Base-by-base conservation (phyloP, 2,329 filamentous ascomycete genomes). In the Fusarium sp. region DNA sequence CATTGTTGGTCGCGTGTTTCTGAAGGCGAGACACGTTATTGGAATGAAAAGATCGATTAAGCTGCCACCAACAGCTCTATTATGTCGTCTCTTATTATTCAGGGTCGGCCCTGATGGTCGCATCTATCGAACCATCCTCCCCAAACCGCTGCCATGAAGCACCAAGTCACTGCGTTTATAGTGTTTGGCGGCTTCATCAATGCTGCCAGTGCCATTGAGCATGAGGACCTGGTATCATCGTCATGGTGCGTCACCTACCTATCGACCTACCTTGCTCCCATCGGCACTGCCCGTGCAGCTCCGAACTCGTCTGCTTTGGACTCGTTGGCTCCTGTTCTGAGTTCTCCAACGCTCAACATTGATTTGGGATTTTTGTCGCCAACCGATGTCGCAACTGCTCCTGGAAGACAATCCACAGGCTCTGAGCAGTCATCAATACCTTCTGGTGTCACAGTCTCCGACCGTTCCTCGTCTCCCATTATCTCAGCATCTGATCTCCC, bases 241-340 rank as follows among this genome's bases (percentile, higher is more conserved):
- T 63, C 60, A 9, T 52, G 40, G 42, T 63, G 60, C 29, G 35
- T 50, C 33, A 63, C 60, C 16, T 63, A 63, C 33, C 20, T 63
- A 18, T 63, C 60, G 42, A 63, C 60, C 8, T 63, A 63, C 42
- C 40, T 63, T 29, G 42, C 40, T 6, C 60, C 60, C 16, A 33
- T 63, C 9, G 36, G 57, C 7, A 60, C 57, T 31, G 35, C 36
- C 16, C 25, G 6, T 4, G 11, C 57, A 20, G 36, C 36, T 42
- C 36, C 35, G 16, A 38, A 29, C 18, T 42, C 57, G 10, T 20
- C 36, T 10, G 57, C 7, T 10, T 36, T 60, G 11, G 57, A 60
- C 22, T 31, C 25, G 11, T 60, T 25, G 36, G 18, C 57, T 60
- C 57, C 36, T 42, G 18, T 16, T 25, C 10, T 60, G 11, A 16